Percentiles rank a stretch among this genome's conserved stretches.
These are phyloP conservation scores for Ramularia endophylla DNA, from an alignment of 2,329 filamentous ascomycete species.

Conservation along the genomic window DNA sequence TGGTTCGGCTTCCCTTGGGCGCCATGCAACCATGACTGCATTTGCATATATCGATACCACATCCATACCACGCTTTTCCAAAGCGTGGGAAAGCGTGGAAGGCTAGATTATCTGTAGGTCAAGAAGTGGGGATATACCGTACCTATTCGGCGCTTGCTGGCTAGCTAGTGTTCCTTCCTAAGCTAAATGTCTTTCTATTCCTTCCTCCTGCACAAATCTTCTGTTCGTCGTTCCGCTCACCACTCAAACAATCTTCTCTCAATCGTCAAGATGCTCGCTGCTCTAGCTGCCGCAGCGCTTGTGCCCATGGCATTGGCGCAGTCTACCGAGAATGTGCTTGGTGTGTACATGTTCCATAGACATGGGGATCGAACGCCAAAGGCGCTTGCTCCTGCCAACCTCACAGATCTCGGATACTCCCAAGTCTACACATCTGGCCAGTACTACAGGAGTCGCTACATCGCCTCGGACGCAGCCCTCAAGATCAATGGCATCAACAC, in stretches of 20 bases:
- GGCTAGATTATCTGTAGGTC: constrained; percentile 2
- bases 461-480: constrained; percentile 52
- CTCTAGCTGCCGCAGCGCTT: constrained; percentile 22
- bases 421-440: constrained; percentile 67
- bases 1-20: constrained; percentile 8
- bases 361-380: constrained; percentile 88
- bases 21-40: constrained; percentile 9
- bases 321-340: constrained; percentile 62
- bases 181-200: too few species aligned
- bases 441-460: constrained; percentile 73
- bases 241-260: too few species aligned
- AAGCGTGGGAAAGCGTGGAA: neutral
- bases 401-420: constrained; percentile 74
- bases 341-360: constrained; percentile 79
- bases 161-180: too few species aligned
- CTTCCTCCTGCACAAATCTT: too few species aligned
- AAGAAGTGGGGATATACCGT: neutral
- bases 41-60: neutral
- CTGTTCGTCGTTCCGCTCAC: too few species aligned
- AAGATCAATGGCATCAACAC: constrained; percentile 62
- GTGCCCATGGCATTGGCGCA: constrained; percentile 24
- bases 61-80: neutral
- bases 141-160: too few species aligned
- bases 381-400: constrained; percentile 59
- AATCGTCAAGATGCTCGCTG: too few species aligned